Base-by-base conservation (phyloP, 495 filamentous ascomycete species). In the Hypoxylon intermedium region DNA sequence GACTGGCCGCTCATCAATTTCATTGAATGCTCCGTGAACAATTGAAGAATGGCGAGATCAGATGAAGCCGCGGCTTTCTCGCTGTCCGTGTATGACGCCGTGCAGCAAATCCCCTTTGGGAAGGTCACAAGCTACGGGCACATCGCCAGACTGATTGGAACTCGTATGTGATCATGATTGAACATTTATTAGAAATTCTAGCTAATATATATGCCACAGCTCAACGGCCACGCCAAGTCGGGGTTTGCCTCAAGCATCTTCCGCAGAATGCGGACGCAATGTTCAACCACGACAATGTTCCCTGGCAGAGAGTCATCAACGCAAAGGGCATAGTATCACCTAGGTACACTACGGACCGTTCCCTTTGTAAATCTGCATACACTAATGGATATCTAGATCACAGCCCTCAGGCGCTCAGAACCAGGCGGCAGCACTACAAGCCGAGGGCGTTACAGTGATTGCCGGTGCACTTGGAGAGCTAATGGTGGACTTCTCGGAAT, bases 251-350 rank as follows among this genome's bases (percentile, higher is more conserved):
- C 1, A 97, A 96, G 69, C 87, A 94, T 63, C 86, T 98, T 12
- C 84, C 93, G 2, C 31, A 65, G 9, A 74, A 72, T 71, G 63
- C 74, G 19, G 72, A 66, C 30, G 59, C 58, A 48, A 74, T 64
- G 53, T 95, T 87, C 73, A 83, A 97, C 66, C 75, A 80, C 52
- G 79, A 73, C 13, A 97, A 90, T 63, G 92, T 97, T 9, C 93
- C 93, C 3, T 98, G 93, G 93, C 93, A 97, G 77, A 79, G 93
- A 41, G 91, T 98, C 9, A 89, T 97, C 58, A 95, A 93, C 67
- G 72, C 89, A 2, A 93, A 90, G 72, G 92, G 92, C 13, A 79
- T 85, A 53, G 92, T 98, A 60, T 93, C 91, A 24, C 89, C 87
- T 26, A 83, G 92, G 91, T 95, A 65, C 19, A 42, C 12, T 11